A percentile compares a stretch with the other conserved stretches of the same genome.
phyloP scores from a whole-genome alignment of 257 asterid genomes.

The Linaria vulgaris region DNA sequence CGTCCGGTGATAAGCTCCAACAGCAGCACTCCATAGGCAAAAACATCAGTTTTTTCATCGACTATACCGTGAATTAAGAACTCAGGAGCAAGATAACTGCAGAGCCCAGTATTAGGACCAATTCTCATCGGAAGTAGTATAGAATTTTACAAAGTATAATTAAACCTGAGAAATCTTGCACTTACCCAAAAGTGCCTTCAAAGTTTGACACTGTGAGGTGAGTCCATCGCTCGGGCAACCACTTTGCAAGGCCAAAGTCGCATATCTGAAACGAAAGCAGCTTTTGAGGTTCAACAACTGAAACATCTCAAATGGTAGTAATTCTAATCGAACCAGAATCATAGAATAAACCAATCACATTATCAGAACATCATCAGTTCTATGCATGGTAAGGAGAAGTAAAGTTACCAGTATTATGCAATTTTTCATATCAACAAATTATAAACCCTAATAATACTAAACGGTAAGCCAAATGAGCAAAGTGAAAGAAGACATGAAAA shows the following conservation, averaged over 20 bases:
- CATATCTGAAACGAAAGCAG: slow-evolving; percentile 46
- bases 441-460: not conserved
- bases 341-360: no score
- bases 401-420: not conserved
- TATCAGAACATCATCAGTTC: no score
- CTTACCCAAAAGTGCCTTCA: slow-evolving; percentile 76
- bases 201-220: slow-evolving; percentile 53
- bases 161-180: not conserved
- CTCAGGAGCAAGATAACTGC: slow-evolving; percentile 93
- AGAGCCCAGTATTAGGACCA: slow-evolving; percentile 11
- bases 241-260: slow-evolving; percentile 75
- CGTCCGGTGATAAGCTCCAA: slow-evolving; percentile 93
- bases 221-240: slow-evolving; percentile 74
- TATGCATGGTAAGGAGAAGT: no score
- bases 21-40: slow-evolving; percentile 82
- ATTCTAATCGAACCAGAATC: not conserved
- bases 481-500: slow-evolving; percentile 2
- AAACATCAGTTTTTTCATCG: slow-evolving; percentile 84
- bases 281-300: slow-evolving; percentile 1
- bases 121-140: slow-evolving; percentile 4
- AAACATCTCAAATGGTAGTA: slow-evolving; percentile 9
- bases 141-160: not conserved
- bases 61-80: slow-evolving; percentile 95
- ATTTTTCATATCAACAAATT: not conserved
- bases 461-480: not conserved